Base-by-base conservation (phyloP, 257 asterid genomes). In the Solanum peruvianum region DNA sequence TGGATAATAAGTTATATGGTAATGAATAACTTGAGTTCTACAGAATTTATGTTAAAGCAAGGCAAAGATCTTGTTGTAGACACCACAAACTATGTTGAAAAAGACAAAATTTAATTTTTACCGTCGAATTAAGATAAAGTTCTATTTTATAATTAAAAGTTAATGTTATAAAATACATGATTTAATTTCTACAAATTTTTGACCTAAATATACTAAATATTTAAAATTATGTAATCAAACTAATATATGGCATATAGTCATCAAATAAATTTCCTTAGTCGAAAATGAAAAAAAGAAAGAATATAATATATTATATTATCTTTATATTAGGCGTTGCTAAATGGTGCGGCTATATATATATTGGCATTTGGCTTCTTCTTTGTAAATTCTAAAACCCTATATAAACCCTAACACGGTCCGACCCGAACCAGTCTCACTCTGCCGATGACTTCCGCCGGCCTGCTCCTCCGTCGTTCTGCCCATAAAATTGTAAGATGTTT, bases 381-480 rank as follows among this genome's bases (percentile, higher is more conserved):
- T 15, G 13, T 7, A 10, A 31, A 37, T 11, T 15, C 42, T 31
- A 3, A 69, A 69, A 69, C 76, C 76, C 76, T 31, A 29, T 69
- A 69, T 15, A 69, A 69, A 29, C 76, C 76, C 42, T 69, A 13
- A 4, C 42, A 12, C 37, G 37, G 20, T 5, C 20, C 27, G 72
- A 52, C 8, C 35, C 15, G 76, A 69, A 69, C 75, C 75, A 31
- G 11, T 69, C 41, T 27, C 15, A 29, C 76, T 66, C 9, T 66
- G 47, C 49, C 62, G 31, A 94, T 93, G 98, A 93, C 94, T 6
- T 86, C 93, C 16, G 87, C 94, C 83, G 91, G 42, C 76, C 76
- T 88, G 10, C 86, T 94, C 12, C 92, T 92, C 77, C 86, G 95
- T 14, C 96, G 94, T 82, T 92, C 93, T 10, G 93, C 94, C 85